Conservation (phyloP, 2,329 filamentous ascomycete species). For the Escovopsis sp. region DNA sequence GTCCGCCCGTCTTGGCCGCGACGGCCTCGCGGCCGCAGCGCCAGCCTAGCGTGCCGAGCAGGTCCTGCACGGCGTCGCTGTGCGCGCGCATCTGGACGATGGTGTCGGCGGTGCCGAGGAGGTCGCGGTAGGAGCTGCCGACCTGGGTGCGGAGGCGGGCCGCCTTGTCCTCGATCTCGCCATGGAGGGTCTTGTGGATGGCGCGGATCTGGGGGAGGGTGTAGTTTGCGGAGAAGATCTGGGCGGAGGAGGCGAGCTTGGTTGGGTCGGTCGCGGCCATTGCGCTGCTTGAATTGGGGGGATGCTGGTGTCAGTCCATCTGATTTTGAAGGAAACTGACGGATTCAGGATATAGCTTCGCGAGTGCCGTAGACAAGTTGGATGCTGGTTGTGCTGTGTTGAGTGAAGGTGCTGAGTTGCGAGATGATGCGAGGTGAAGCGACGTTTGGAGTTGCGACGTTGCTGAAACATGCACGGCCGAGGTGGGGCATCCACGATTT, state of each 20-base stretch:
- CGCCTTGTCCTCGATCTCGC: constrained; percentile 47
- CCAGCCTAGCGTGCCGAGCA: constrained; percentile 57
- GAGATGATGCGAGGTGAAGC: neutral
- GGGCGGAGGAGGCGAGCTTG: constrained; percentile 31
- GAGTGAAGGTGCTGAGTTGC: neutral
- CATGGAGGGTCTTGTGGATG: constrained; percentile 45
- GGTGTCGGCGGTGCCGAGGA: constrained; percentile 83
- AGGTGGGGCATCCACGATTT: neutral
- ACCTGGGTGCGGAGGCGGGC: constrained; percentile 48
- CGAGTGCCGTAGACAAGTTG: too few species aligned
- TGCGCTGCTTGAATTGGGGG: constrained; percentile 7
- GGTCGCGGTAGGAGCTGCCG: constrained; percentile 64
- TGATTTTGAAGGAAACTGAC: too few species aligned
- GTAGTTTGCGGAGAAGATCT: constrained; percentile 40
- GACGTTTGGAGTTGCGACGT: neutral
- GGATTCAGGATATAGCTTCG: too few species aligned
- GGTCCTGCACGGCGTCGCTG: constrained; percentile 58
- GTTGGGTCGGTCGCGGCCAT: constrained; percentile 34
- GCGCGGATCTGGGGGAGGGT: constrained; percentile 50
- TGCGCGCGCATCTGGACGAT: constrained; percentile 79
- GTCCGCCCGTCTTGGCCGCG: constrained; percentile 46
- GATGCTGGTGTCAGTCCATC: neutral
- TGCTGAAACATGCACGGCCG: neutral
- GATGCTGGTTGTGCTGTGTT: too few species aligned
- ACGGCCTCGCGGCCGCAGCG: constrained; percentile 62